A percentile compares a stretch with the other conserved stretches of the same genome.
Evolutionary conservation across 2,329 filamentous ascomycete species (phyloP).

Genomic region (Calonectria montana): DNA sequence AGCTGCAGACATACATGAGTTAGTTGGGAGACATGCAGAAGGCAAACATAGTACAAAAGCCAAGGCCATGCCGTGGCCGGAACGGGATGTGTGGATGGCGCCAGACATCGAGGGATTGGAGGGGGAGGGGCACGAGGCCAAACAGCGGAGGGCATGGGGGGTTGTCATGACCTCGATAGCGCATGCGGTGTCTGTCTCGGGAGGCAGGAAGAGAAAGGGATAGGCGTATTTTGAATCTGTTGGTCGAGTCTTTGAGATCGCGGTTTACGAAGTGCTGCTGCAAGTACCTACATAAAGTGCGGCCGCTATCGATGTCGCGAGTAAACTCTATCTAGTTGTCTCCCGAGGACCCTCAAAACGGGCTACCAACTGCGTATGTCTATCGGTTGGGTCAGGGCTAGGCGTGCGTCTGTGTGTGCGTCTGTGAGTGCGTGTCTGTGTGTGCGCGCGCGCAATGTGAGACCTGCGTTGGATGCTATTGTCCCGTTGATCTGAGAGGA

Average conservation of each 20-base stretch:
- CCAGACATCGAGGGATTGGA: neutral
- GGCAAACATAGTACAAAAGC: neutral
- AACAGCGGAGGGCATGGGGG: constrained; percentile 33
- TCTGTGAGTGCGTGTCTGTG: neutral
- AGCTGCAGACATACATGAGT: constrained; percentile 15
- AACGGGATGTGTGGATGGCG: constrained; percentile 2
- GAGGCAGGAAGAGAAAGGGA: constrained; percentile 19
- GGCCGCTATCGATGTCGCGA: neutral
- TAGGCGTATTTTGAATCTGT: constrained; percentile 4
- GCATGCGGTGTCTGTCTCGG: constrained; percentile 23
- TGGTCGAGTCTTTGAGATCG: constrained; percentile 17
- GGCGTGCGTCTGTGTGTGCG: neutral
- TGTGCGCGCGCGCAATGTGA: neutral
- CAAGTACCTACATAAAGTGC: neutral
- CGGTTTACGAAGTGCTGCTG: neutral
- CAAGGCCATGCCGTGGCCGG: neutral
- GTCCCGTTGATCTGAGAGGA: neutral
- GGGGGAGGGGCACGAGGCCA: constrained; percentile 10
- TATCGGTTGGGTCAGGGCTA: neutral
- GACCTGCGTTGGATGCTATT: neutral
- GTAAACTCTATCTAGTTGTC: constrained; percentile 12
- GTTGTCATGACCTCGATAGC: constrained; percentile 23
- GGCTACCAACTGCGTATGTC: neutral
- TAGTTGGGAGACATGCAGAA: constrained; percentile 2
- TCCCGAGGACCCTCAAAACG: neutral